Evolutionary conservation across 441 rosid genomes (phyloP).

Genomic region (Eruca vesicaria): DNA sequence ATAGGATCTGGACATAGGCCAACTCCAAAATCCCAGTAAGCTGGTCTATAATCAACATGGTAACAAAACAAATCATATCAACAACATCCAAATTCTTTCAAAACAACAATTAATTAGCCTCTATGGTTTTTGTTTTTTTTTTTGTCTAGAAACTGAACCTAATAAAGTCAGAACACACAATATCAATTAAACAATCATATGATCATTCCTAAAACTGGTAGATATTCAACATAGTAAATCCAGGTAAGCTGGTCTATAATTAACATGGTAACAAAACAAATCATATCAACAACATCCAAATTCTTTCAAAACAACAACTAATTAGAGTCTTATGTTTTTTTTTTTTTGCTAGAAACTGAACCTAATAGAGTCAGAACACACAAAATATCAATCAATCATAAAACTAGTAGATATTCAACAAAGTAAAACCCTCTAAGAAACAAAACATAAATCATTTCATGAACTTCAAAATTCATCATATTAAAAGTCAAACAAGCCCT

Average conservation of each 20-base stretch:
- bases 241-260: too few relatives aligned
- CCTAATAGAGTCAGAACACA: too few relatives aligned
- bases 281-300: too few relatives aligned
- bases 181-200: neutral
- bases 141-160: conserved; percentile 46
- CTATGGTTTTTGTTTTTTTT: conserved; percentile 42
- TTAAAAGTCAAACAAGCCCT: neutral
- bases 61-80: too few relatives aligned
- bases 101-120: conserved; percentile 22
- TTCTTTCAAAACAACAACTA: too few relatives aligned
- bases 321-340: neutral
- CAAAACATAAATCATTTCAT: neutral
- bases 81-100: too few relatives aligned
- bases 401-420: too few relatives aligned
- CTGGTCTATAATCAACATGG: too few relatives aligned
- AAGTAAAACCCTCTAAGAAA: conserved; percentile 2
- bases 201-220: neutral
- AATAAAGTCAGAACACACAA: conserved; percentile 13
- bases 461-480: neutral
- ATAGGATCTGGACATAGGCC: neutral
- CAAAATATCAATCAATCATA: too few relatives aligned
- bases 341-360: too few relatives aligned
- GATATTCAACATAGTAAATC: too few relatives aligned
- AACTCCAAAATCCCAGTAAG: neutral
- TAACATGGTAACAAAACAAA: too few relatives aligned